Percentiles rank a stretch among this genome's conserved stretches.
phyloP scores from a whole-genome alignment of 352 stramenopile genomes.

The Pythium phragmitis region DNA sequence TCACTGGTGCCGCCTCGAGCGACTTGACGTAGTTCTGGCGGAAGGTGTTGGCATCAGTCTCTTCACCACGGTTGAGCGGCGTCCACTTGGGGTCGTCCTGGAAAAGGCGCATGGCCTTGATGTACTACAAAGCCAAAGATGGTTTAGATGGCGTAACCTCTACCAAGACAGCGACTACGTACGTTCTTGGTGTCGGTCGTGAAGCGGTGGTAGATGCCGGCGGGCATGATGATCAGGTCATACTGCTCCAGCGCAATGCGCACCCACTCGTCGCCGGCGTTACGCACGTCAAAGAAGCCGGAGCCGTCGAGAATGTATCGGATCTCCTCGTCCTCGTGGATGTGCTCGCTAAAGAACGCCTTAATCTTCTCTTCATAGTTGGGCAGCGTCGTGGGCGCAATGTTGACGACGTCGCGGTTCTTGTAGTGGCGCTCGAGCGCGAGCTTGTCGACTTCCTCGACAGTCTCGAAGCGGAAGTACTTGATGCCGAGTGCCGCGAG shows the following conservation, averaged over 20 bases:
- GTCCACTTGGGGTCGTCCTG: slow-evolving; percentile 31
- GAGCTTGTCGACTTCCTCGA: slow-evolving; percentile 26
- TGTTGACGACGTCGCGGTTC: slow-evolving; percentile 31
- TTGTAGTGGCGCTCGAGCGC: slow-evolving; percentile 27
- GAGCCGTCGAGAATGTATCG: slow-evolving; percentile 29
- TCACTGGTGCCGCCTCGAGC: slow-evolving; percentile 15
- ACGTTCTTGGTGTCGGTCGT: slow-evolving; percentile 32
- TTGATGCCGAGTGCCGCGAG: slow-evolving; percentile 25
- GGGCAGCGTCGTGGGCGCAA: slow-evolving; percentile 23
- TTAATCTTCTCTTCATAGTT: slow-evolving; percentile 32
- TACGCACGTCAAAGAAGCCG: slow-evolving; percentile 30
- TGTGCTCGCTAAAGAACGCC: slow-evolving; percentile 30
- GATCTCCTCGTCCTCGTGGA: slow-evolving; percentile 32
- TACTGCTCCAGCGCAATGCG: slow-evolving; percentile 28
- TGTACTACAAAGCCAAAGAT: slow-evolving; percentile 18
- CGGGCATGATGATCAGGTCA: slow-evolving; percentile 28
- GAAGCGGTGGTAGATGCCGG: slow-evolving; percentile 30
- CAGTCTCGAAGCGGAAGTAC: slow-evolving; percentile 26
- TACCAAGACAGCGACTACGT: neutral
- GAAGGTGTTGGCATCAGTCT: slow-evolving; percentile 24
- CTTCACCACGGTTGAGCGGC: slow-evolving; percentile 29
- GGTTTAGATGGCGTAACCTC: neutral
- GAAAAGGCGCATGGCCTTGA: slow-evolving; percentile 31
- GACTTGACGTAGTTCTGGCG: slow-evolving; percentile 29
- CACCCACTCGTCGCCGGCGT: slow-evolving; percentile 27